Base-by-base conservation (phyloP, 2,329 filamentous ascomycete species). In the Cercospora zeina region DNA sequence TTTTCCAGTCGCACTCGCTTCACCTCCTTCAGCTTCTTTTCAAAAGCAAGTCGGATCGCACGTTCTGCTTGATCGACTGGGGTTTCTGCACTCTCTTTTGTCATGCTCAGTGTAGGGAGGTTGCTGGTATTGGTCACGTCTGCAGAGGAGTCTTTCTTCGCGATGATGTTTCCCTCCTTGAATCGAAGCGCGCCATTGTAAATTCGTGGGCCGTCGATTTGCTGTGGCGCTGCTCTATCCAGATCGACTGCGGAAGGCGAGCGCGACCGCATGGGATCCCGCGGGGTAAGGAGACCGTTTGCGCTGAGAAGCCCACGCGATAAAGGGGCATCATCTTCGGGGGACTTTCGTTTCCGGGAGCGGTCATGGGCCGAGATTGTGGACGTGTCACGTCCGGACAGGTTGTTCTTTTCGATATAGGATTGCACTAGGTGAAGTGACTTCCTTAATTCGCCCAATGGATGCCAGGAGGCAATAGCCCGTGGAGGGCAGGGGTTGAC, bases 1-100 rank as follows among this genome's bases (percentile, higher is more conserved):
- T 93, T 93, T 70, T 58, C 77, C 71, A 59, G 71, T 65, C 19
- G 77, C 42, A 60, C 65, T 49, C n/a, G 66, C 27, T 4, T 77
- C 60, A 62, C 73, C 61, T 3, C 67, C 56, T 7, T 33, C 1
- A 74, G 70, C 62, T 72, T 70, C 19, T 68, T 55, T 14, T 74
- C 54, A 56, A 81, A 80, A n/a, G 75, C 74, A 0, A 67, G 60
- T 1, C 78, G 72, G 6, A 82, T 78, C 0, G 70, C 64, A 0
- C 62, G 62, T 21, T 75, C 72, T 0, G 78, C 78, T 9, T 70
- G 68, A 1, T 67, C 60, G 0, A 76, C 71, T 2, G 70, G 69
- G 0, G 74, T 68, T 0, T 11, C 51, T 0, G 66, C 65, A 0
- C 78, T 76, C 4, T 66, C 67, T 1, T 66, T 62, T 1, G 65